phyloP scores from a whole-genome alignment of 2,329 filamentous ascomycete genomes.

The Basipetospora chlamydospora region DNA sequence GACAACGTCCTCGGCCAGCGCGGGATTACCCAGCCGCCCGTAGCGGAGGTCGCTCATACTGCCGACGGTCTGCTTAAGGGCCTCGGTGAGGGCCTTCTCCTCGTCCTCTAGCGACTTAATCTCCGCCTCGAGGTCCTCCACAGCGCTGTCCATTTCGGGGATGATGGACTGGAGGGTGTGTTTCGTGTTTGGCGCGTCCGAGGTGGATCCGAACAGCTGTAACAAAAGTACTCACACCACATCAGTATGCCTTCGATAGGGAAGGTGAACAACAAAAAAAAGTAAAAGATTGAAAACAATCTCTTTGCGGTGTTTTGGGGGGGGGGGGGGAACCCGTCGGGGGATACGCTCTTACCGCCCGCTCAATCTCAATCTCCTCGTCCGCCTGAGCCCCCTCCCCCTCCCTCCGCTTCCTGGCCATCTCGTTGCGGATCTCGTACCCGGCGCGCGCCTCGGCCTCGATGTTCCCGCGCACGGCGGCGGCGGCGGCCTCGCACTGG shows the following conservation, averaged over 20 bases:
- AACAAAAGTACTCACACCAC: too few species aligned
- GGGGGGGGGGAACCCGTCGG: too few species aligned
- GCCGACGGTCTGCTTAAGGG: constrained; percentile 52
- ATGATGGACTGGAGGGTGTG: constrained; percentile 53
- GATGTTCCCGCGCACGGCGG: constrained; percentile 52
- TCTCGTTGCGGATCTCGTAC: constrained; percentile 40
- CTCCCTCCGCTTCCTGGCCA: constrained; percentile 36
- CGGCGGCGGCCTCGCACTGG: constrained; percentile 54
- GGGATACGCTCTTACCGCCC: constrained; percentile 27
- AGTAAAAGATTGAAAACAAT: background rate
- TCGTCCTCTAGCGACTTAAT: constrained; percentile 52
- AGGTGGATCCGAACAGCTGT: constrained; percentile 42
- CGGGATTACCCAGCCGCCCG: constrained; percentile 53
- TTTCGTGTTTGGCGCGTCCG: constrained; percentile 28
- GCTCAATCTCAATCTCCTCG: constrained; percentile 49
- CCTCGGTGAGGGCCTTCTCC: constrained; percentile 41
- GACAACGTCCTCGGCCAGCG: constrained; percentile 51
- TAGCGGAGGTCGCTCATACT: constrained; percentile 72
- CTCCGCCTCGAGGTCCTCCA: constrained; percentile 50
- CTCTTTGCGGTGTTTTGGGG: background rate
- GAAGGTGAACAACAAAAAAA: constrained; percentile 1
- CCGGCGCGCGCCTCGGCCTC: constrained; percentile 48
- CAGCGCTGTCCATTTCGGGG: constrained; percentile 54
- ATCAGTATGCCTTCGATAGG: too few species aligned
- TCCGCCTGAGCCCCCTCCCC: constrained; percentile 42